Base-by-base conservation (phyloP, 306 rosid species). In the Castanea crenata region DNA sequence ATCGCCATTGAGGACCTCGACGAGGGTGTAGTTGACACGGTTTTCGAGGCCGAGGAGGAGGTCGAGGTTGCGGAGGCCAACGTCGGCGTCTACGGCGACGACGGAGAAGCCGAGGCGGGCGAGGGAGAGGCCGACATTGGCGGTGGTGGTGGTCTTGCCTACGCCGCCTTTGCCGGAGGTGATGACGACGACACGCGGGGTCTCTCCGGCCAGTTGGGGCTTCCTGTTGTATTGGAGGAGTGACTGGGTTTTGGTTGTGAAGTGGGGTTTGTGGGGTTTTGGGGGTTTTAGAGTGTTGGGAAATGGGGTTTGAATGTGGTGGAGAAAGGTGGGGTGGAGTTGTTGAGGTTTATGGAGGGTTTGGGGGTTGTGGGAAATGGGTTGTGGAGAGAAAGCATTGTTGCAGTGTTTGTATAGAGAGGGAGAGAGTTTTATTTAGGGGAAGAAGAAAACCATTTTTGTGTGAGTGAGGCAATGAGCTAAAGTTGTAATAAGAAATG, bases 111-210 rank as follows among this genome's bases (percentile, higher is more conserved):
- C 99, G 6, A 93, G 83, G 4, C 98, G 97, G 55, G 99, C 98
- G 9, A 96, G 90, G 23, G 99, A 96, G 79, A 96, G 97, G 63
- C 97, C 99, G 34, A 93, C 88, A 71, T 96, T 96, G 62, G 99
- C 98, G 11, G 98, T 90, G 75, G 99, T 93, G 46, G 98, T 95
- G 63, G 99, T 93, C 70, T 95, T 95, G 4, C 97, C 98, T 1
- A 95, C 99, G 71, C 99, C 97, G 19, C 98, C 99, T 63, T 95
- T 93, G 0, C 98, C 98, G 54, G 99, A 95, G 71, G 97, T 95
- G 57, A 96, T 90, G 69, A 96, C 99, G n/a, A 82, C 88, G 16
- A 93, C 92, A 32, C 99, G 98, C 0, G 99, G 99, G 9, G 96
- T 96, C 0, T 92, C 92, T 13, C 99, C 99, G 68, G 99, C 69